Evolutionary conservation across 495 filamentous ascomycete genomes (phyloP).

Genomic region (Aspergillus leporis): DNA sequence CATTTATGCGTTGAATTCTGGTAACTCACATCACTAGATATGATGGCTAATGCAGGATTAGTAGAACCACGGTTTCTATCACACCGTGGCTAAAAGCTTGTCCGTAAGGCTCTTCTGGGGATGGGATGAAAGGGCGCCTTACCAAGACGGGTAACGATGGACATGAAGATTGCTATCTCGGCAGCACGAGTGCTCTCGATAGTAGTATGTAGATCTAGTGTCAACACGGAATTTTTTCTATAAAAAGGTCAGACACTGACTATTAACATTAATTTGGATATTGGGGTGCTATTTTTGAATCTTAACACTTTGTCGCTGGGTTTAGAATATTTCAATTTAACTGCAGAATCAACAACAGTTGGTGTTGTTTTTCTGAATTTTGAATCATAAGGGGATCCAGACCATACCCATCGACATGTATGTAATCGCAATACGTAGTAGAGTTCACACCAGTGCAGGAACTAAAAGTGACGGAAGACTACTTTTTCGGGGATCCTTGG

Average conservation of each 20-base stretch:
- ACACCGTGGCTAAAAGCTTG: constrained; percentile 32
- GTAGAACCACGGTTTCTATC: constrained; percentile 16
- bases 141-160: constrained; percentile 19
- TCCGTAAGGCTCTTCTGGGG: constrained; percentile 25
- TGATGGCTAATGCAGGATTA: constrained; percentile 21
- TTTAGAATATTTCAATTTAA: not conserved
- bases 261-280: not conserved
- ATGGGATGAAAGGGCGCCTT: constrained; percentile 15
- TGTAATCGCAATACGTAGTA: constrained; percentile 18
- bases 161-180: constrained; percentile 7
- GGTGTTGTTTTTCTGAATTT: not conserved
- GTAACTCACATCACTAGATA: not conserved
- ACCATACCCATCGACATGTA: not conserved
- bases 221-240: not conserved
- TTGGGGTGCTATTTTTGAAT: not conserved
- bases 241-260: constrained; percentile 1
- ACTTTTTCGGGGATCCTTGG: constrained; percentile 13
- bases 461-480: constrained; percentile 14
- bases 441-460: constrained; percentile 21
- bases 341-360: not conserved
- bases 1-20: not conserved
- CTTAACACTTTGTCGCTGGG: not conserved
- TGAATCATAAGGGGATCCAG: not conserved
- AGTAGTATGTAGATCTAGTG: not conserved
- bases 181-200: constrained; percentile 4